Conservation (phyloP, 2,329 filamentous ascomycete species). For the Phyllosticta ampelicida region DNA sequence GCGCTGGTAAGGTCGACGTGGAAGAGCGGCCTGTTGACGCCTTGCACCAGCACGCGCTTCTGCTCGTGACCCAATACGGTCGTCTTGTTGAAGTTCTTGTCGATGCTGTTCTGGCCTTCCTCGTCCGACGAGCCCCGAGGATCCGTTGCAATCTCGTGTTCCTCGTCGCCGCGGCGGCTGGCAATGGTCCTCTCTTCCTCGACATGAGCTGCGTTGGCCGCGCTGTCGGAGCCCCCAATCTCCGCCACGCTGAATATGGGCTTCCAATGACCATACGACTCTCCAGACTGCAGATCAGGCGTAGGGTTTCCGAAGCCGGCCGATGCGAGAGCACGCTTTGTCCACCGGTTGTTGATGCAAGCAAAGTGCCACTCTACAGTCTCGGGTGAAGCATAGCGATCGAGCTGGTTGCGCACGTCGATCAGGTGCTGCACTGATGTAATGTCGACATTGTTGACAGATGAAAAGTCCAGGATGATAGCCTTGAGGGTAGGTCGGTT, state of each 20-base stretch:
- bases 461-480: conserved; percentile 87
- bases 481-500: conserved; percentile 64
- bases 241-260: conserved; percentile 93
- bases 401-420: conserved; percentile 88
- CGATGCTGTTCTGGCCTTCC: conserved; percentile 15
- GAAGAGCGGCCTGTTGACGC: conserved; percentile 85
- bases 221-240: conserved; percentile 60
- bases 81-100: conserved; percentile 20
- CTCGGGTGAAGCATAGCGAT: conserved; percentile 69
- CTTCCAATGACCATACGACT: conserved; percentile 62
- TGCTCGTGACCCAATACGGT: conserved; percentile 16
- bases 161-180: conserved; percentile 4
- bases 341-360: conserved; percentile 90
- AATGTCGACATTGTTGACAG: conserved; percentile 87
- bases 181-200: conserved; percentile 22
- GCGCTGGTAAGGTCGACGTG: conserved; percentile 87
- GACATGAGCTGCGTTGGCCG: conserved; percentile 56
- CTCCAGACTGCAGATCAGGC: conserved; percentile 37
- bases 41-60: conserved; percentile 55
- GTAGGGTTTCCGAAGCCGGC: conserved; percentile 83
- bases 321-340: conserved; percentile 75
- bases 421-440: conserved; percentile 89
- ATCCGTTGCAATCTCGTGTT: neutral
- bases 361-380: conserved; percentile 92
- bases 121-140: neutral